These are phyloP conservation scores for Xerocomus alliaceus DNA, from an alignment of 1,284 basidiomycete species.

Conservation along the genomic window DNA sequence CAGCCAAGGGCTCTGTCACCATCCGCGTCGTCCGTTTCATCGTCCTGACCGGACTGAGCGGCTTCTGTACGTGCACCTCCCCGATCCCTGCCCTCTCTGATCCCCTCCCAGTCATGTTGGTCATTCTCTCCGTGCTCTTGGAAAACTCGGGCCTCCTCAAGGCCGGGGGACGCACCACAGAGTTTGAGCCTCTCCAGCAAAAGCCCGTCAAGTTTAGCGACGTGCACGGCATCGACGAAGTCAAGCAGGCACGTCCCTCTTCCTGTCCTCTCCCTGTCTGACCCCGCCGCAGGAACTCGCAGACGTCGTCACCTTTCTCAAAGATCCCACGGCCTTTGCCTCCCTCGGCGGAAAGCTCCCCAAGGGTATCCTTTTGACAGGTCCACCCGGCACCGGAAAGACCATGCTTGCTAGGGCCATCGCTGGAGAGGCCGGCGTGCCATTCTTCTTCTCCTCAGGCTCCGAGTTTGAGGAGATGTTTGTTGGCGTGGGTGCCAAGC, in stretches of 20 bases:
- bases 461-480: conserved; percentile 99
- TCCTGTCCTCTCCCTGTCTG: background rate
- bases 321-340: conserved; percentile 87
- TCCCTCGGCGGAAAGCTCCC: conserved; percentile 90
- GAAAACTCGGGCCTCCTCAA: conserved; percentile 93
- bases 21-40: conserved; percentile 69
- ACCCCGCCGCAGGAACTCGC: conserved; percentile 72
- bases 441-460: conserved; percentile 88
- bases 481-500: conserved; percentile 94
- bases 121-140: conserved; percentile 85
- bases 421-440: conserved; percentile 96
- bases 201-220: conserved; percentile 89
- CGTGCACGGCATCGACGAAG: conserved; percentile 94
- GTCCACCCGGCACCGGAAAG: conserved; percentile 93
- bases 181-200: conserved; percentile 79
- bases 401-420: conserved; percentile 95
- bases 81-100: conserved; percentile 3
- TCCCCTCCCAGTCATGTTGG: conserved; percentile 68
- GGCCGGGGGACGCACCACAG: conserved; percentile 76
- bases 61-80: conserved; percentile 56
- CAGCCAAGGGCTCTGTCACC: conserved; percentile 72
- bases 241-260: conserved; percentile 68
- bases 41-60: conserved; percentile 53
- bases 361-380: conserved; percentile 90
- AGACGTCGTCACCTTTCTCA: conserved; percentile 92